These are phyloP conservation scores for Chrysoporthe cubensis DNA, from an alignment of 2,329 filamentous ascomycete species.

Conservation along the genomic window DNA sequence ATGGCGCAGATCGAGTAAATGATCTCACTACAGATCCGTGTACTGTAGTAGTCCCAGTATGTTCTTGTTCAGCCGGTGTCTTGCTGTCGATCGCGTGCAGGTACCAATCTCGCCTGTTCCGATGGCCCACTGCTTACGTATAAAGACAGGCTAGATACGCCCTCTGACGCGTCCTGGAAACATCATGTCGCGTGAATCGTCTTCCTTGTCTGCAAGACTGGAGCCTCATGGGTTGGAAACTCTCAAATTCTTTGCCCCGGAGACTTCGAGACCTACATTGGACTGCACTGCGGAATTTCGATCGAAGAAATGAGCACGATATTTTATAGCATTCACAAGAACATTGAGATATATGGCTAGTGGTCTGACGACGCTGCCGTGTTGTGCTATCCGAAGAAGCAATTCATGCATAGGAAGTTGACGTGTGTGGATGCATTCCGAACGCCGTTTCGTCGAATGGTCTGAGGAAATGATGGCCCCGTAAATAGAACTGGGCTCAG, in stretches of 20 bases:
- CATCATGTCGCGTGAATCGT: not conserved
- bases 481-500: not conserved
- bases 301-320: too few species aligned
- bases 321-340: too few species aligned
- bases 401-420: too few species aligned
- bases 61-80: not conserved
- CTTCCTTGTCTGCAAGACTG: not conserved
- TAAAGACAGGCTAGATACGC: not conserved
- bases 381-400: too few species aligned
- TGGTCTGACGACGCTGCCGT: too few species aligned
- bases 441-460: not conserved
- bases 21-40: not conserved
- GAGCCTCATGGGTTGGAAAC: not conserved
- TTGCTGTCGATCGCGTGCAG: not conserved
- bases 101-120: not conserved
- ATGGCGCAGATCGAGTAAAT: not conserved
- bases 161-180: not conserved
- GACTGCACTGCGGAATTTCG: too few species aligned
- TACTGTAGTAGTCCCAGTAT: not conserved
- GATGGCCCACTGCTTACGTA: not conserved
- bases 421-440: not conserved
- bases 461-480: not conserved
- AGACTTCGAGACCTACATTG: too few species aligned
- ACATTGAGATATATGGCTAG: too few species aligned
- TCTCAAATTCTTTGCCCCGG: too few species aligned